Percentiles rank a stretch among this genome's conserved stretches.
Evolutionary conservation across 495 filamentous ascomycete species (phyloP).

Genomic region (Letharia columbiana): DNA sequence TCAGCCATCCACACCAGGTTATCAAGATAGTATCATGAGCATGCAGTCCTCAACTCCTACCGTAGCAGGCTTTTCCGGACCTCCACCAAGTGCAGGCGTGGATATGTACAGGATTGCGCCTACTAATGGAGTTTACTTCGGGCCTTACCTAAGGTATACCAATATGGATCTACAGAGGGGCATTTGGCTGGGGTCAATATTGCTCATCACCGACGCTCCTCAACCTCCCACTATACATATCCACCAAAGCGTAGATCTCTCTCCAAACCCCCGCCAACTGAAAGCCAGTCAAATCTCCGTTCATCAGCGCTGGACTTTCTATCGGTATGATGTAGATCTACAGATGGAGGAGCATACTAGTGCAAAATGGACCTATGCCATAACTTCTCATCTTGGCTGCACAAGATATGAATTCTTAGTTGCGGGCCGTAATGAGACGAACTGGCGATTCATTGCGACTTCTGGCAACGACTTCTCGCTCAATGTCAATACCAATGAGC

Average conservation of each 20-base stretch:
- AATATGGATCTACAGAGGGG: slow-evolving; percentile 96
- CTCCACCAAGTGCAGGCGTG: slow-evolving; percentile 77
- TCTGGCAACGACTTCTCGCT: slow-evolving; percentile 92
- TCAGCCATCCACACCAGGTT: slow-evolving; percentile 57
- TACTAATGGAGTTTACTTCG: slow-evolving; percentile 97
- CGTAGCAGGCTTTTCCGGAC: slow-evolving; percentile 65
- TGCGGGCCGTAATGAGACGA: slow-evolving; percentile 78
- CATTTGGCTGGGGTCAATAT: slow-evolving; percentile 74
- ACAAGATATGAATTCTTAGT: slow-evolving; percentile 98
- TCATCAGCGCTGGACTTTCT: slow-evolving; percentile 92
- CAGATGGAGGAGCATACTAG: slow-evolving; percentile 76
- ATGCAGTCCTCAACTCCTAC: slow-evolving; percentile 64
- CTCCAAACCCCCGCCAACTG: slow-evolving; percentile 85
- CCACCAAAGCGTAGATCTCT: slow-evolving; percentile 82
- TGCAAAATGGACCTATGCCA: slow-evolving; percentile 96
- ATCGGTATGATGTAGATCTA: slow-evolving; percentile 87
- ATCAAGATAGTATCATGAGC: slow-evolving; percentile 68
- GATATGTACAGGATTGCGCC: slow-evolving; percentile 88
- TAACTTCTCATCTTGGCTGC: slow-evolving; percentile 92
- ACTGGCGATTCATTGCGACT: slow-evolving; percentile 95
- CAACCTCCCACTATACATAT: slow-evolving; percentile 96
- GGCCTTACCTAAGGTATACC: slow-evolving; percentile 87
- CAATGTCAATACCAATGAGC: slow-evolving; percentile 75
- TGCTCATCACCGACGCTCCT: slow-evolving; percentile 82
- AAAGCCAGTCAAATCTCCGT: slow-evolving; percentile 74